A percentile compares a stretch with the other conserved stretches of the same genome.
phyloP scores from a whole-genome alignment of 2,329 filamentous ascomycete species.

The Fonsecaea erecta region DNA sequence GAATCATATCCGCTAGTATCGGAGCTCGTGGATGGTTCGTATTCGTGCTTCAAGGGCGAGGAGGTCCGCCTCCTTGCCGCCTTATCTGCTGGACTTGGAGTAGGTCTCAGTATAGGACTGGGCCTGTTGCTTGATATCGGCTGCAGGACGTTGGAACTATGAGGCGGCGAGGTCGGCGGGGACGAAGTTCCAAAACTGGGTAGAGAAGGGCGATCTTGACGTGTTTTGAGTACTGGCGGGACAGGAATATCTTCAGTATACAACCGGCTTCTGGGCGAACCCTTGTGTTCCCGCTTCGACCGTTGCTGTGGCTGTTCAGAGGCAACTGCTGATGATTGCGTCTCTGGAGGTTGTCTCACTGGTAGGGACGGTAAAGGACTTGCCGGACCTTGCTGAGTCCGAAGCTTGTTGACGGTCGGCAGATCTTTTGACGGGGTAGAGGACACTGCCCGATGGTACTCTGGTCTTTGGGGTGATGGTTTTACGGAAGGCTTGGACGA shows the following conservation, averaged over 20 bases:
- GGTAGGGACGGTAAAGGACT: background rate
- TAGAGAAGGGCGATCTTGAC: constrained; percentile 16
- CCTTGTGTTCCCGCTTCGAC: constrained; percentile 16
- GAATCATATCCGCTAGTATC: constrained; percentile 63
- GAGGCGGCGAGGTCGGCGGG: constrained; percentile 56
- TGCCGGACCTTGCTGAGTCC: constrained; percentile 38
- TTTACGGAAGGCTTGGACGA: background rate
- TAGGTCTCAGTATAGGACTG: constrained; percentile 18
- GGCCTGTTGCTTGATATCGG: constrained; percentile 16
- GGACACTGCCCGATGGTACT: constrained; percentile 47
- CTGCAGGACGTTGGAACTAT: constrained; percentile 33
- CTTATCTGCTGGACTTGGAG: constrained; percentile 52
- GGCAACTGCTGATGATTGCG: background rate
- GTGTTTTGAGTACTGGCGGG: constrained; percentile 18
- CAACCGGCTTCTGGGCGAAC: constrained; percentile 17
- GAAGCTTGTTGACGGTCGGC: constrained; percentile 51
- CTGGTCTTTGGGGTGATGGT: constrained; percentile 37
- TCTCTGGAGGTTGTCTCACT: background rate
- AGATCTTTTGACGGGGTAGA: constrained; percentile 53
- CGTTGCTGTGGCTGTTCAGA: constrained; percentile 9
- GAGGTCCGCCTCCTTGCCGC: constrained; percentile 72
- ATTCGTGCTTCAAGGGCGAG: constrained; percentile 96
- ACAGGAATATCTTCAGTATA: constrained; percentile 31
- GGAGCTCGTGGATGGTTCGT: constrained; percentile 79
- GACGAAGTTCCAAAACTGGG: constrained; percentile 32